A percentile compares a stretch with the other conserved stretches of the same genome.
Evolutionary conservation across 1,139 yeast genomes (phyloP).

Genomic region (Hanseniaspora sp.): DNA sequence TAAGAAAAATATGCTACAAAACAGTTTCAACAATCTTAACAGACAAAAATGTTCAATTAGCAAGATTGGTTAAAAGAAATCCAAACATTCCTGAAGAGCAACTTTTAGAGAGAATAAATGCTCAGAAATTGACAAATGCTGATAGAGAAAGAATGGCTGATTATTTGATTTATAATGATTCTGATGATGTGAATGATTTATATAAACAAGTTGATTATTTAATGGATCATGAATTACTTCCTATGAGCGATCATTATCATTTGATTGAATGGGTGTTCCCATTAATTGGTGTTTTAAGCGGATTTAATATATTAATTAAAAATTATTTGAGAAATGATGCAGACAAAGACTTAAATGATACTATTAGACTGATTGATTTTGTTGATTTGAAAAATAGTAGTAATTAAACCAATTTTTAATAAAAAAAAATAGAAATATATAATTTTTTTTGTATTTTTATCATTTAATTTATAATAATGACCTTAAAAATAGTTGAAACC

Average conservation of each 20-base stretch:
- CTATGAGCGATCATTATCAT: constrained; percentile 37
- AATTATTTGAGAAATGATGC: constrained; percentile 16
- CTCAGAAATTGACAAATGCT: constrained; percentile 61
- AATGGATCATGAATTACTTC: constrained; percentile 32
- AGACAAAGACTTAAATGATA: not conserved
- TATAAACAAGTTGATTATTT: constrained; percentile 38
- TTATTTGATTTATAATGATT: constrained; percentile 53
- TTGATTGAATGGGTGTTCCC: constrained; percentile 39
- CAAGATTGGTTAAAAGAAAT: constrained; percentile 56
- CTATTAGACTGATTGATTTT: not conserved
- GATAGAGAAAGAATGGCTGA: constrained; percentile 53
- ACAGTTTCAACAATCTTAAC: constrained; percentile 58
- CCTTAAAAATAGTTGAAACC: too few relatives aligned
- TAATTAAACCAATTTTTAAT: too few relatives aligned
- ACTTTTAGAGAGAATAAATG: constrained; percentile 56
- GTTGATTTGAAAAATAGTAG: too few relatives aligned
- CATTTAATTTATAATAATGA: too few relatives aligned
- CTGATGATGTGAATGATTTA: constrained; percentile 36
- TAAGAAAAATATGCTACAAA: constrained; percentile 61
- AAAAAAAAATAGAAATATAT: too few relatives aligned
- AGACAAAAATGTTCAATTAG: constrained; percentile 44
- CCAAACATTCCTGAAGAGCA: constrained; percentile 55
- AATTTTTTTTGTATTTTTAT: too few relatives aligned
- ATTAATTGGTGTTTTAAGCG: constrained; percentile 51
- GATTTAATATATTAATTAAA: constrained; percentile 28